Evolutionary conservation across 2,329 filamentous ascomycete genomes (phyloP), one percentile per base, ranked within the genome.

Genomic region (Delphinella strobiligena): DNA sequence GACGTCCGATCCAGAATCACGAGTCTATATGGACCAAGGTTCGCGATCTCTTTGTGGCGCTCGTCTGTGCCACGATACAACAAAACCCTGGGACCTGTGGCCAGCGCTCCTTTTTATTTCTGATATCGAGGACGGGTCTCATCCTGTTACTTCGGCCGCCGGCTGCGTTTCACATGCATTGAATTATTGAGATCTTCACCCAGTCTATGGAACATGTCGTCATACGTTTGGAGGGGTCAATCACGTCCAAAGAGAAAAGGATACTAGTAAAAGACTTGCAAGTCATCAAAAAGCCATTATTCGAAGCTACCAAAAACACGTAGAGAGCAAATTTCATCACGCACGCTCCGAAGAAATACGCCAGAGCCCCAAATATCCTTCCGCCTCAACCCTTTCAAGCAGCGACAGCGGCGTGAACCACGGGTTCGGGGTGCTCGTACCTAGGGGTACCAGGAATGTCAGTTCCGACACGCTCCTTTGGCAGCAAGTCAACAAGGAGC

Each of bases 391-490:
- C 4, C 31, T 14, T 22, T 40, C 32, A 41, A 29, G 39, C 34
- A 33, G 31, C 19, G 12, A 12, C 22, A 12, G 22, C 22, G 12
- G 22, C 22, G 22, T 12, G 7, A 27, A 27, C 22, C 11, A 41
- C 39, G 12, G 39, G 33, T 34, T 36, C 34, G 17, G 45, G 36
- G 31, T 39, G 41, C 32, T 46, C 36, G 40, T 44, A 48, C 4
- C 45, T 41, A 31, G 47, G 57, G 36, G 58, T 43, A 35, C 55
- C 53, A 5, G 66, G 67, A 41, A 63, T 60, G 12, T 27, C 22
- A 19, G 96, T 91, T 53, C 87, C 91, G 38, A 98, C 87, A 56
- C 91, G 82, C 73, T 95, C 87, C 73, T 89, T 93, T 62, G 82
- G 81, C 47, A 98, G 68, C 49, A 96, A 75, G 60, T 96, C 89